A percentile compares a stretch with the other conserved stretches of the same genome.
phyloP scores from a whole-genome alignment of 148 eudicot genomes.

The Camellia sinensis region DNA sequence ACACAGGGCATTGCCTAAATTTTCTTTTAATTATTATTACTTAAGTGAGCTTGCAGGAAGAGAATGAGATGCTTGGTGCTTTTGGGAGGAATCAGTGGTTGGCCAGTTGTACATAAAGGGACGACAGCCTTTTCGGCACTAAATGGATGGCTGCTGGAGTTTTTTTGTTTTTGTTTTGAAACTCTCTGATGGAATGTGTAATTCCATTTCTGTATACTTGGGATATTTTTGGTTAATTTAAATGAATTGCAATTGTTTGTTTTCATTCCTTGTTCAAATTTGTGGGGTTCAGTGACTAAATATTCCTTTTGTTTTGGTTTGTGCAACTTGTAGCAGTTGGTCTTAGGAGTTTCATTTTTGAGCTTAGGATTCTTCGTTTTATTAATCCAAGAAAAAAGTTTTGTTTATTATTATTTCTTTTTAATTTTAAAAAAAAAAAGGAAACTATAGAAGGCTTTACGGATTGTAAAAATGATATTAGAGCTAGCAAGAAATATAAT shows the following conservation, averaged over 20 bases:
- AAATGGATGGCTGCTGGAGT: constrained; percentile 28
- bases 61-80: constrained; percentile 21
- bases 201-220: not conserved
- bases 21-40: not conserved
- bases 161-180: not conserved
- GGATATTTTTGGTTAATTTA: not conserved
- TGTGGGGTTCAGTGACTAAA: not conserved
- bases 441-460: too few relatives aligned
- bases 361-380: too few relatives aligned
- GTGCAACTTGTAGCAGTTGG: not conserved
- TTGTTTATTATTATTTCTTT: too few relatives aligned
- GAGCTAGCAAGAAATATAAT: too few relatives aligned
- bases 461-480: too few relatives aligned
- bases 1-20: not conserved
- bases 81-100: constrained; percentile 26
- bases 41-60: constrained; percentile 12
- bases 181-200: not conserved
- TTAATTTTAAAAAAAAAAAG: too few relatives aligned
- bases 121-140: constrained; percentile 29
- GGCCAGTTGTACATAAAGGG: constrained; percentile 46
- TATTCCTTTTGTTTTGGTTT: not conserved
- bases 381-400: too few relatives aligned
- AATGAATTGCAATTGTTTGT: not conserved
- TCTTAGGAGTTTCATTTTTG: too few relatives aligned
- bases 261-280: not conserved